Evolutionary conservation across 192 early-diverging fungal species (phyloP).

Genomic region (Diversispora epigaea): DNA sequence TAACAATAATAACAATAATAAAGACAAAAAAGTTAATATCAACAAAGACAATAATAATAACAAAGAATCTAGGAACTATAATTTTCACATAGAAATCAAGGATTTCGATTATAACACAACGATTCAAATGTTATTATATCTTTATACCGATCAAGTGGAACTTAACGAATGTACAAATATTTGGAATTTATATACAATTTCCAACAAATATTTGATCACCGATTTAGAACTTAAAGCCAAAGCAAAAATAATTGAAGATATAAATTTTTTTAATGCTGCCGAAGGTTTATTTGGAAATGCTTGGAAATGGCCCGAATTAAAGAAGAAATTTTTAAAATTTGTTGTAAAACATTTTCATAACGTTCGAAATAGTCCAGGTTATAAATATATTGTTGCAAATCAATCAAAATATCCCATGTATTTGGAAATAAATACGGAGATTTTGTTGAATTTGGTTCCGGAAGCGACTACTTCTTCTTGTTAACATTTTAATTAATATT

Average conservation of each 20-base stretch:
- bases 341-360: background rate
- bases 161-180: slow-evolving; percentile 5
- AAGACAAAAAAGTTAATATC: background rate
- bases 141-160: slow-evolving; percentile 22
- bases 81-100: slow-evolving; percentile 11
- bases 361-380: background rate
- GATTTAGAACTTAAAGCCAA: background rate
- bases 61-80: no score
- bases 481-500: no score
- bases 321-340: slow-evolving; percentile 15
- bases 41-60: no score
- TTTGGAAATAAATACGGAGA: background rate
- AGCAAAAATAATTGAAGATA: background rate
- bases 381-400: background rate
- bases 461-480: background rate
- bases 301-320: slow-evolving; percentile 16
- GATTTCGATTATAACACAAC: slow-evolving; percentile 6
- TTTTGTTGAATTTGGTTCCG: background rate
- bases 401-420: background rate
- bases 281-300: slow-evolving; percentile 7
- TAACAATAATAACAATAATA: background rate
- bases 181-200: background rate
- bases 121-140: slow-evolving; percentile 20
- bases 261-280: background rate
- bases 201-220: slow-evolving; percentile 14